phyloP scores from a whole-genome alignment of 345 rosid genomes.

The Euphorbia lathyris region DNA sequence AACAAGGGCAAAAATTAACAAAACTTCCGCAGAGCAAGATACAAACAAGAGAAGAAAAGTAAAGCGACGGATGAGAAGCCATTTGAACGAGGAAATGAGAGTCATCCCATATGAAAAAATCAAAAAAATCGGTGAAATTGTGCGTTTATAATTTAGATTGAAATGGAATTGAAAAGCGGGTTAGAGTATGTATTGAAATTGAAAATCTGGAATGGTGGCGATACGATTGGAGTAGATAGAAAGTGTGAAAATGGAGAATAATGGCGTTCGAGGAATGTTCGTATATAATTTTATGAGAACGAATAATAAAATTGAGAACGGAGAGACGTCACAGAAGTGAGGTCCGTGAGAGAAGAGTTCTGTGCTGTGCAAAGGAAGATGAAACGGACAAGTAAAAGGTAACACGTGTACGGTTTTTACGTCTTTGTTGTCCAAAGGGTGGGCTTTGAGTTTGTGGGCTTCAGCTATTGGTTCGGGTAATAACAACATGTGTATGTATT shows the following conservation, averaged over 20 bases:
- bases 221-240: background rate
- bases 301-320: too few relatives aligned
- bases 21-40: constrained; percentile 3
- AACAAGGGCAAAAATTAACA: constrained; percentile 9
- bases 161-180: background rate
- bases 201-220: background rate
- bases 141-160: background rate
- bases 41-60: constrained; percentile 6
- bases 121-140: background rate
- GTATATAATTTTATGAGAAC: too few relatives aligned
- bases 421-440: background rate
- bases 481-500: too few relatives aligned
- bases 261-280: background rate
- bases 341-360: background rate
- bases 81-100: constrained; percentile 18
- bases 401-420: constrained; percentile 2
- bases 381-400: background rate
- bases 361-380: background rate
- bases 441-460: background rate
- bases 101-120: constrained; percentile 20
- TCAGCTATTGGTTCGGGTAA: background rate
- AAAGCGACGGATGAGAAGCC: constrained; percentile 16
- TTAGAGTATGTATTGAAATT: background rate
- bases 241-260: background rate
- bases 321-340: background rate